Evolutionary conservation across 768 basidiomycete genomes (phyloP), one percentile per base, ranked within the genome.

Genomic region (Termitomyces sp.): DNA sequence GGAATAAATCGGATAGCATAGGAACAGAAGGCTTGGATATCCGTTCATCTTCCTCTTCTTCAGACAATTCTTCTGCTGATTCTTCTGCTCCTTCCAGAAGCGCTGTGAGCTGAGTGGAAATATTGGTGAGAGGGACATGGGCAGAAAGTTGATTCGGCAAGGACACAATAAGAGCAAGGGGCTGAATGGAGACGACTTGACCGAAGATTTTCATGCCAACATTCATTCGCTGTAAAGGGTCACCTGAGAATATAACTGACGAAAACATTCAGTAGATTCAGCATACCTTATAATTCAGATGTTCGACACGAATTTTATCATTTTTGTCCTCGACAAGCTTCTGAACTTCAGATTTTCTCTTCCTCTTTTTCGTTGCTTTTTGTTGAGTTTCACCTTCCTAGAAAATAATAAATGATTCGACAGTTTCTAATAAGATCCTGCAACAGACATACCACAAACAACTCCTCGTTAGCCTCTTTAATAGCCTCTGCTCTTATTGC

Each of bases 111-210:
- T 91, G 87, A 34, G 82, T 73, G 15, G 94, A 91, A 58, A 98
- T 82, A 71, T 95, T 88, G 42, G 95, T 98, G 63, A 99, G 93
- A 24, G 96, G 95, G 36, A 98, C 81, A 73, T 99, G 94, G 9
- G 84, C 97, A 64, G 91, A 83, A 41, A 99, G 85, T 73, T 98
- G 95, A 66, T 95, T 92, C 18, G 97, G 96, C n/a, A 99, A 80
- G 18, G 96, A 98, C 31, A 98, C 78, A 58, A 98, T 82, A 59
- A 99, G 81, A 47, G 93, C 89, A 37, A 99, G 85, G 12, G 95
- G 91, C 61, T 93, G 85, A 54, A 98, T 82, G 30, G 89, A 82
- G 64, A 92, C 81, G 54, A 99, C 82, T 74, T 94, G 90, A n/a
- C 87, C 88, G 37, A 98, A 76, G 22, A 98, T 81, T 68, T 87